A percentile compares a stretch with the other conserved stretches of the same genome.
phyloP scores from a whole-genome alignment of 345 rosid genomes.

The Carallia pectinifolia region DNA sequence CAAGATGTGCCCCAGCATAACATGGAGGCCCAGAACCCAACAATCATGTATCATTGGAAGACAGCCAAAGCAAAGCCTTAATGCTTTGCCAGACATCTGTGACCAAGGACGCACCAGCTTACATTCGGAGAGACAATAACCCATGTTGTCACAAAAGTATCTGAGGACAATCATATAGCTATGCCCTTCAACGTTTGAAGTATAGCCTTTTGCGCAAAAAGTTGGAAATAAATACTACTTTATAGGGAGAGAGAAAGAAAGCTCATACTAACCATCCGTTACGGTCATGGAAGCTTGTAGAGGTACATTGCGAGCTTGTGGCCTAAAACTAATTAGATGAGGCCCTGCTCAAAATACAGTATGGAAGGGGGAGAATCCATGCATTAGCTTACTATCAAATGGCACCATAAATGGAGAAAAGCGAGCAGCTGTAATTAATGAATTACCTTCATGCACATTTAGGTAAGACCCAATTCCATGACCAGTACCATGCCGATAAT shows the following conservation, averaged over 20 bases:
- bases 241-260: background rate
- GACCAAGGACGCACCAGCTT: background rate
- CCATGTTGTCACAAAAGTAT: background rate
- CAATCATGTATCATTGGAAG: background rate
- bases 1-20: background rate
- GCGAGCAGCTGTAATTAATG: conserved; percentile 13
- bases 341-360: conserved; percentile 63
- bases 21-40: background rate
- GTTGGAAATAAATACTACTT: background rate
- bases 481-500: conserved; percentile 97
- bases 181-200: too few species aligned
- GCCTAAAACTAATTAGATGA: conserved; percentile 83
- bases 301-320: conserved; percentile 77
- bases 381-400: conserved; percentile 7
- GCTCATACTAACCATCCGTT: conserved; percentile 73
- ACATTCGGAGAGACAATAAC: background rate
- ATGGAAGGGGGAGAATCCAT: background rate
- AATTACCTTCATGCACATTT: conserved; percentile 90
- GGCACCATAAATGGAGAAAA: background rate
- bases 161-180: background rate
- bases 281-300: conserved; percentile 98
- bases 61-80: background rate
- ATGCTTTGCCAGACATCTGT: background rate
- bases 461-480: conserved; percentile 98
- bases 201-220: background rate